Base-by-base conservation (phyloP, 306 rosid species). In the Betula pendula region DNA sequence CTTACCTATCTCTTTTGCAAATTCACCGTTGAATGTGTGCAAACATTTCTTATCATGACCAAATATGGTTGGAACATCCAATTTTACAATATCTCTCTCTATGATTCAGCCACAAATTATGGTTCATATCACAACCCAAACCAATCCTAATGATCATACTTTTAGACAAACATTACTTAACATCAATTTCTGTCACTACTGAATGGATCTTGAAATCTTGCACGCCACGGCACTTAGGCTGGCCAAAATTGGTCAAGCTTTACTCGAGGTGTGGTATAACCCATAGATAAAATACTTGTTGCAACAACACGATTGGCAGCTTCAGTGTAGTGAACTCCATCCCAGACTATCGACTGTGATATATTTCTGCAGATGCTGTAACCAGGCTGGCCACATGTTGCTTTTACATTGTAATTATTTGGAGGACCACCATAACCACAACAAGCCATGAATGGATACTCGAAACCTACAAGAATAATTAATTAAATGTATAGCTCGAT, bases 311-410 rank as follows among this genome's bases (percentile, higher is more conserved):
- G 43, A 38, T 24, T 71, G 47, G 47, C 67, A 78, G 51, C 67
- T 72, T 43, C 44, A 4, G 79, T 55, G 35, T 31, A 73, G 42
- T 68, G 70, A 80, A 70, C 53, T 74, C 68, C 77, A 79, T 79
- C 48, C 60, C 59, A 76, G 44, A 22, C 60, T 44, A 71, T 44
- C 63, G 60, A 72, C 55, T 44, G 16, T 12, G 29, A n/a, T 50
- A 38, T 43, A 45, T 52, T 50, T 58, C 65, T 47, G 77, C 56
- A 65, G 63, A 76, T 31, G 19, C 2, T 66, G 73, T 38, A 51
- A 73, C 82, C 80, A 76, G 77, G 56, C 33, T 69, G 71, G 63
- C 79, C 52, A 48, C 71, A 75, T 74, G 86, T 71, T 79, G 56
- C 78, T 63, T 35, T 50, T 48, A 51, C 70, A 53, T 74, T 68